Conservation (phyloP, 2,329 filamentous ascomycete genomes). For the Leptographium lundbergii region DNA sequence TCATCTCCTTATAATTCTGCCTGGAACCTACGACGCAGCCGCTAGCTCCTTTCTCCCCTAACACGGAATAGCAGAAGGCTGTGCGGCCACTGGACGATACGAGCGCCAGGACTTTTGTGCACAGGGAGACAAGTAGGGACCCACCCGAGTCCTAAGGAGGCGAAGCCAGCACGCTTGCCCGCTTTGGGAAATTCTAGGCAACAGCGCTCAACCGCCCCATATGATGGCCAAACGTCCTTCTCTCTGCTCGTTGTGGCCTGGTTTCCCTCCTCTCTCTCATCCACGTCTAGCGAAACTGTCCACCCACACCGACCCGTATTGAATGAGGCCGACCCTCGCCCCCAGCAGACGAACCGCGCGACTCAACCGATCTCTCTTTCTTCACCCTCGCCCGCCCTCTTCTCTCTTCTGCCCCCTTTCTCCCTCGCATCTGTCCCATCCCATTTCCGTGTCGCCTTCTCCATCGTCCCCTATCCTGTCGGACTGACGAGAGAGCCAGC, state of each 20-base stretch:
- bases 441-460: background rate
- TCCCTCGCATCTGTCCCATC: background rate
- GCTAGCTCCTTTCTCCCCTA: background rate
- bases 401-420: background rate
- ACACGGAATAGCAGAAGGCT: slow-evolving; percentile 2
- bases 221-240: slow-evolving; percentile 5
- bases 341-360: background rate
- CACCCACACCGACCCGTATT: background rate
- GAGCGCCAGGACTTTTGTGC: background rate
- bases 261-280: background rate
- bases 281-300: background rate
- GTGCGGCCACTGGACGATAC: too few relatives aligned
- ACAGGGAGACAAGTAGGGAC: background rate
- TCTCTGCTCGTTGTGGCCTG: slow-evolving; percentile 1
- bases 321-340: background rate
- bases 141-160: slow-evolving; percentile 9
- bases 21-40: background rate
- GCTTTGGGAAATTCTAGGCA: slow-evolving; percentile 13
- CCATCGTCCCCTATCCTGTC: background rate
- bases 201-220: slow-evolving; percentile 10
- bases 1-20: background rate
- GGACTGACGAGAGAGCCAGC: background rate
- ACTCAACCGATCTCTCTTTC: background rate
- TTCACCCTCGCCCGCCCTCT: background rate
- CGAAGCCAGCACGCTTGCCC: slow-evolving; percentile 12